Evolutionary conservation across 345 rosid genomes (phyloP), one percentile per base, ranked within the genome.

Genomic region (Anastatica hierochuntica): DNA sequence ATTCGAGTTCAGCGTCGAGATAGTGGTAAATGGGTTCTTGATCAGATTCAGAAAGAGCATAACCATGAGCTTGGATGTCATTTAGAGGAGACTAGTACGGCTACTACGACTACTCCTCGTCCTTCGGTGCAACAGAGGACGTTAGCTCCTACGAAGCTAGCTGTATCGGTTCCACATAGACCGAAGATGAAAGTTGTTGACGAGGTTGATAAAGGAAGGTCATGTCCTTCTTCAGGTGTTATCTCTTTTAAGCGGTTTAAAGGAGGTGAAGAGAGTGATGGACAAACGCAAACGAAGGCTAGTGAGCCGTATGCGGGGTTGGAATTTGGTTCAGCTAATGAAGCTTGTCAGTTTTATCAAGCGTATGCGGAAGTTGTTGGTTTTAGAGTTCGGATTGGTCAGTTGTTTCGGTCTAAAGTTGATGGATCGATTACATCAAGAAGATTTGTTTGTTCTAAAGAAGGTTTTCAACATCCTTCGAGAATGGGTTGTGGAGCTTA

Each of bases 401-500:
- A 89, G 71, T 58, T 85, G 75, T 89, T 89, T 59, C 92, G 95
- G 20, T 83, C 97, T 0, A 89, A 83, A 69, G 74, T 71, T 24
- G 90, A 85, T 53, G 97, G 95, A 5, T 83, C 89, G 4, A 71
- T 89, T 52, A 89, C 97, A 16, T 89, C 95, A 8, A 56, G 95
- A 49, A 74, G 92, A 65, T 89, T 89, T 67, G 97, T 89, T 14
- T 89, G 95, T 75, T 89, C 94, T 0, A 89, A 81, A 74, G 97
- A 89, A 68, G 97, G 97, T 47, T 83, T 83, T 68, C 90, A 85
- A 65, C 97, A 85, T 62, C 97, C 97, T 26, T 83, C 95, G 10
- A 78, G 95, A 58, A 74, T 85, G 34, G 97, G 97, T 3, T 89
- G 97, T 58, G 88, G 94, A n/a, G 94, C 95, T 61, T 85, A 76